phyloP scores from a whole-genome alignment of 352 stramenopile genomes.

The Pythium utonaiense region DNA sequence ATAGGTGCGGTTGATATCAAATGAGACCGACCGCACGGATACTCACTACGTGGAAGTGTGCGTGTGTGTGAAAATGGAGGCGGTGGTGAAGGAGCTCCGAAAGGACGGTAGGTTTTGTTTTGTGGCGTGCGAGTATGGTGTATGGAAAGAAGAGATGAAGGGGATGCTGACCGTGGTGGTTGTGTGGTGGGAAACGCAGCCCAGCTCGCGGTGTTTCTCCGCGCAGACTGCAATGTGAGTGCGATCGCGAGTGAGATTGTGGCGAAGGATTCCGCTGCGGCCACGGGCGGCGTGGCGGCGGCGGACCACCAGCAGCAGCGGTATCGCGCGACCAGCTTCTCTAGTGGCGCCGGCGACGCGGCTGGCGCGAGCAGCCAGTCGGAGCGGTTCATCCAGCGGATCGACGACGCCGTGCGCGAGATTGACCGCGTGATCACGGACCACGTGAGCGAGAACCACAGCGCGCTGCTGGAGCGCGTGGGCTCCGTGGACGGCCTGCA shows the following conservation, averaged over 20 bases:
- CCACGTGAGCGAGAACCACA: slow-evolving; percentile 75
- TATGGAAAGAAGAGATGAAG: not conserved
- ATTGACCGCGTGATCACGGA: slow-evolving; percentile 80
- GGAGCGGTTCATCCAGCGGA: slow-evolving; percentile 68
- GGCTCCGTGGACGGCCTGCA: slow-evolving; percentile 79
- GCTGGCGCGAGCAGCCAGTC: slow-evolving; percentile 39
- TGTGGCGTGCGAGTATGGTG: not conserved
- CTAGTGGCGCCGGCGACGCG: not conserved
- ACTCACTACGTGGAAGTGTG: not conserved
- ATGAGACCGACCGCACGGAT: not conserved
- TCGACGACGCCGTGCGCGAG: slow-evolving; percentile 57
- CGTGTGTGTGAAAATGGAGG: slow-evolving; percentile 41
- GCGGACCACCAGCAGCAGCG: slow-evolving; percentile 21
- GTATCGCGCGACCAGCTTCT: slow-evolving; percentile 12
- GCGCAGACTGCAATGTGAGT: slow-evolving; percentile 68
- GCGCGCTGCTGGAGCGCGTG: slow-evolving; percentile 61
- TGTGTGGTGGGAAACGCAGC: slow-evolving; percentile 30
- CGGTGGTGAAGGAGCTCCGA: slow-evolving; percentile 63
- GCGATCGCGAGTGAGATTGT: slow-evolving; percentile 77
- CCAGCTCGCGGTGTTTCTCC: slow-evolving; percentile 71
- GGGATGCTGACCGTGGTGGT: not conserved
- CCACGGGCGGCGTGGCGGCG: slow-evolving; percentile 10
- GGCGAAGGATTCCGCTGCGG: slow-evolving; percentile 50
- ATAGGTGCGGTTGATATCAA: not conserved
- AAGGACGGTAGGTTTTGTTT: slow-evolving; percentile 54